Base-by-base conservation (phyloP, 2,329 filamentous ascomycete species). In the Neoarthrinium moseri region DNA sequence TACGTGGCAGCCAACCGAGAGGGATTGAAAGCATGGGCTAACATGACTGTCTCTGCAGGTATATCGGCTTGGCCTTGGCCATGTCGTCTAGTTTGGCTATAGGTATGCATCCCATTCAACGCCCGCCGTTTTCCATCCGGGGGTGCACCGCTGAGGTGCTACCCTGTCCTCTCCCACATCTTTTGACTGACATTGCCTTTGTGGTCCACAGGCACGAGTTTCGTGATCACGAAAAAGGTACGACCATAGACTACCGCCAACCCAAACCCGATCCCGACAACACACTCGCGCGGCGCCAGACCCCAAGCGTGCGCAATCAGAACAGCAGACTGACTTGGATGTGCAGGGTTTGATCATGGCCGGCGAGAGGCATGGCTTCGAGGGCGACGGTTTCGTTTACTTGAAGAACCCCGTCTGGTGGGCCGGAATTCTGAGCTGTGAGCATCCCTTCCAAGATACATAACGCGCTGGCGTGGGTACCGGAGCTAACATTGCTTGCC, bases 141-240 rank as follows among this genome's bases (percentile, higher is more conserved):
- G 41, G 13, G 51, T 57, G 32, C 45, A 21, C 15, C 8, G 37
- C 27, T 26, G 15, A 15, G 13, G n/a, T 17, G 33, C 33, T 36
- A 8, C 12, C 7, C 18, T 15, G 17, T 10, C 33, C 17, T 15
- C 12, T 15, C 10, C 12, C 13, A 8, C 33, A 17, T 36, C 8
- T 15, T 15, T 20, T 17, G 42, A 63, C 54, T 53, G 46, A 50
- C 47, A 10, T 42, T 3, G 35, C 17, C 10, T 43, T 38, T 45
- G 35, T 32, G 30, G 48, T 33, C 48, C 35, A 34, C 58, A 94
- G 90, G 91, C 63, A 91, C 89, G 42, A 96, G 91, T 79, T 99
- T 99, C 69, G 92, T 99, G 57, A 96, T 99, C 61, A 99, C 95
- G 38, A 99, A 99, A 74, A 97, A 96, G 81, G 89, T 94, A 73